Conservation (phyloP, 768 basidiomycete genomes). For the Crassisporium funariophilum region DNA sequence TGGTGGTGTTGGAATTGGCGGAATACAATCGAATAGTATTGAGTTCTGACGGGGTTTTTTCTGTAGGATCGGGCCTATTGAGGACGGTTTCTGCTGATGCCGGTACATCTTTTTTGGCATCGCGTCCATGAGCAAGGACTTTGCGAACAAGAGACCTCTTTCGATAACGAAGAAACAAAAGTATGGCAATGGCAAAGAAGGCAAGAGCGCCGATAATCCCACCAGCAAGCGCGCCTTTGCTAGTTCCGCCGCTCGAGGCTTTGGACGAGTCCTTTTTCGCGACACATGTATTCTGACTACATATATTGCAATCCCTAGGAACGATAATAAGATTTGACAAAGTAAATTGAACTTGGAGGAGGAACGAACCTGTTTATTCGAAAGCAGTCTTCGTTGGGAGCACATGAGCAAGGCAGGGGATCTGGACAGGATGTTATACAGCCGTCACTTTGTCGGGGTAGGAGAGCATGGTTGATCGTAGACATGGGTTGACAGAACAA, state of each 20-base stretch:
- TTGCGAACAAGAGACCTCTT: conserved; percentile 50
- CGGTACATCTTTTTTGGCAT: conserved; percentile 61
- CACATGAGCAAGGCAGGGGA: conserved; percentile 57
- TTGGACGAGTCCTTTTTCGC: conserved; percentile 22
- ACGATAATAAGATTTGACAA: conserved; percentile 9
- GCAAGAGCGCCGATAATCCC: conserved; percentile 67
- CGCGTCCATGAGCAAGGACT: conserved; percentile 31
- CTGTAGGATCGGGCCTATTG: conserved; percentile 79
- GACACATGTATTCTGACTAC: conserved; percentile 56
- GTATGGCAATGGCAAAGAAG: conserved; percentile 54
- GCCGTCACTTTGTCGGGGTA: conserved; percentile 36
- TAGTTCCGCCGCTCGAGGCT: conserved; percentile 43
- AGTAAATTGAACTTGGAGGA: conserved; percentile 2
- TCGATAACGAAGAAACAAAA: conserved; percentile 65
- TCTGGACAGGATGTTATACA: conserved; percentile 54
- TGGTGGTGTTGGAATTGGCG: conserved; percentile 48
- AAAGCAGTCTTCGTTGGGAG: conserved; percentile 56
- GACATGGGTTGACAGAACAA: conserved; percentile 37
- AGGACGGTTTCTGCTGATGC: conserved; percentile 78
- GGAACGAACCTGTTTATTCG: conserved; percentile 57
- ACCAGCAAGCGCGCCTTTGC: conserved; percentile 74
- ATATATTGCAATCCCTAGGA: conserved; percentile 59
- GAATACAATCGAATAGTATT: conserved; percentile 52
- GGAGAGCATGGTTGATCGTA: conserved; percentile 42
- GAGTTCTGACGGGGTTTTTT: conserved; percentile 51